phyloP scores from a whole-genome alignment of 148 eudicot genomes.

The Selenicereus undatus region DNA sequence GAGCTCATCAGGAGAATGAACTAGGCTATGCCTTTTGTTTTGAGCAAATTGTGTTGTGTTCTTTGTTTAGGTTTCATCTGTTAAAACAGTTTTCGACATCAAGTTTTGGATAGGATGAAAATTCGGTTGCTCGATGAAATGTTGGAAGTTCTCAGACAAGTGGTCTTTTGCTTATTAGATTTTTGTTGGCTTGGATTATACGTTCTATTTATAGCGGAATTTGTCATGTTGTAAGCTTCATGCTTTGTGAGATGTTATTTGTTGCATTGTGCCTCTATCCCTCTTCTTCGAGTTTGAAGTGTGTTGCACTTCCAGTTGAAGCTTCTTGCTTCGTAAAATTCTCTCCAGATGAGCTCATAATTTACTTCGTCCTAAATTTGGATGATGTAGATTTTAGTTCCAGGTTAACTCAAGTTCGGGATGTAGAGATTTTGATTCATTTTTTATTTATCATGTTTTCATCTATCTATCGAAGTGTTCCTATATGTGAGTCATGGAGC shows the following conservation, averaged over 20 bases:
- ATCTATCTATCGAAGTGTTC: too few relatives aligned
- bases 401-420: too few relatives aligned
- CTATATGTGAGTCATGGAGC: too few relatives aligned
- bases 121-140: not conserved
- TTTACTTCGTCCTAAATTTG: too few relatives aligned
- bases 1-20: constrained; percentile 80
- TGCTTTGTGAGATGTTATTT: not conserved
- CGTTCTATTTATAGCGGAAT: not conserved
- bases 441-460: too few relatives aligned
- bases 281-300: not conserved
- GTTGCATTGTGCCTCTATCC: too few relatives aligned
- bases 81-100: not conserved
- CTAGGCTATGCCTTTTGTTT: constrained; percentile 21
- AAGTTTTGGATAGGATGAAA: constrained; percentile 11
- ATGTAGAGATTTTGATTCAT: too few relatives aligned
- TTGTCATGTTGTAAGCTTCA: not conserved
- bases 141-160: not conserved
- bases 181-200: constrained; percentile 1
- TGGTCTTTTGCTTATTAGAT: not conserved
- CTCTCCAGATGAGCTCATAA: too few relatives aligned
- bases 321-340: too few relatives aligned
- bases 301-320: not conserved
- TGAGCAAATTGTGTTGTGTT: not conserved
- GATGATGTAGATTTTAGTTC: too few relatives aligned
- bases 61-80: not conserved